phyloP scores from a whole-genome alignment of 1,139 yeast genomes.

The Magnusiomyces clavatus region DNA sequence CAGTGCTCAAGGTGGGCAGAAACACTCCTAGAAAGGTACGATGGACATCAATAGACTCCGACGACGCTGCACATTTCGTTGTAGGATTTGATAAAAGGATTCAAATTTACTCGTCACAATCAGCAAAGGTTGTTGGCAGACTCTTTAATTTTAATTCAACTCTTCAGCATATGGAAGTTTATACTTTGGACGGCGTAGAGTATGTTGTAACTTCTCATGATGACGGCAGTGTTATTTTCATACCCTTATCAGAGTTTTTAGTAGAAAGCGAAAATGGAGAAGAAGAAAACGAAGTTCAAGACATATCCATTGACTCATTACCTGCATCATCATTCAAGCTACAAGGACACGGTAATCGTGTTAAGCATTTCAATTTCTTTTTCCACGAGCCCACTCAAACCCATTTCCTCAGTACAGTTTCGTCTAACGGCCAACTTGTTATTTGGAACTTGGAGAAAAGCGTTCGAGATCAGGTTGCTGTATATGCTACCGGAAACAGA shows the following conservation, averaged over 20 bases:
- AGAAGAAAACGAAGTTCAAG: conserved; percentile 25
- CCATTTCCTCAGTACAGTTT: conserved; percentile 61
- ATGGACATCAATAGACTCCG: conserved; percentile 25
- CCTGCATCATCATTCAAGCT: conserved; percentile 38
- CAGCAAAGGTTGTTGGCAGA: conserved; percentile 51
- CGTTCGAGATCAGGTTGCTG: conserved; percentile 75
- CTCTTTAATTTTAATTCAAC: conserved; percentile 43
- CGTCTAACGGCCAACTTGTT: conserved; percentile 89
- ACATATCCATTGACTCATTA: conserved; percentile 21
- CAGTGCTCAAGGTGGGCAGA: conserved; percentile 65
- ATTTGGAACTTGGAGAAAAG: conserved; percentile 65
- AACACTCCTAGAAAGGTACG: conserved; percentile 27
- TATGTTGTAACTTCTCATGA: conserved; percentile 62
- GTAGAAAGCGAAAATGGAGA: conserved; percentile 28
- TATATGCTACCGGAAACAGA: conserved; percentile 88
- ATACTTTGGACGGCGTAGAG: conserved; percentile 35
- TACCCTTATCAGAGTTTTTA: conserved; percentile 30
- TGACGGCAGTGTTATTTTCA: conserved; percentile 65
- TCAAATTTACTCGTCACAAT: conserved; percentile 55
- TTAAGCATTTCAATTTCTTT: conserved; percentile 63
- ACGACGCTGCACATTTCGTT: conserved; percentile 50
- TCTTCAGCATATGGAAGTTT: conserved; percentile 60
- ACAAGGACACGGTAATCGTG: conserved; percentile 77
- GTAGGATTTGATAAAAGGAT: conserved; percentile 67
- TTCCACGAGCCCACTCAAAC: conserved; percentile 34